phyloP scores from a whole-genome alignment of 805 yeast species.

The Kurtzmaniella cleridarum region DNA sequence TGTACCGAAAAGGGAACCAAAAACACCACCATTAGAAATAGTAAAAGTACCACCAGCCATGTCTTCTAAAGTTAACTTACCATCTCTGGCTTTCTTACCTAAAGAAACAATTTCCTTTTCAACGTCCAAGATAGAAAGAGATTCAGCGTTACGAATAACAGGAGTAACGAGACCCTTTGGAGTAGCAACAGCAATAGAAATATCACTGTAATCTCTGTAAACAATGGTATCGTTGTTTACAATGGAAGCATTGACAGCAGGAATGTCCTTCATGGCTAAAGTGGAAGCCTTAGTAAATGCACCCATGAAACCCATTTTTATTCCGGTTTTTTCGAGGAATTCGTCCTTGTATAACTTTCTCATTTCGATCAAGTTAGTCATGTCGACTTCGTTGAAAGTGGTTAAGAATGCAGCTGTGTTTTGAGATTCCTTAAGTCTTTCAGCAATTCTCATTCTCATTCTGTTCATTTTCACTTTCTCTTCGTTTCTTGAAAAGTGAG shows the following conservation, averaged over 20 bases:
- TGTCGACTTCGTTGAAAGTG: conserved; percentile 97
- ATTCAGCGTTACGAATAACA: conserved; percentile 94
- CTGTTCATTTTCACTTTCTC: conserved; percentile 97
- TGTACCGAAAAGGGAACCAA: conserved; percentile 96
- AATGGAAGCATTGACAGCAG: conserved; percentile 92
- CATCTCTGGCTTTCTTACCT: conserved; percentile 94
- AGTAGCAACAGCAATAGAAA: conserved; percentile 96
- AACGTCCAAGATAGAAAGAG: conserved; percentile 78
- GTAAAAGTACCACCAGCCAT: conserved; percentile 99
- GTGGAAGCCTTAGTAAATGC: conserved; percentile 91
- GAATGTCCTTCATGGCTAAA: conserved; percentile 89
- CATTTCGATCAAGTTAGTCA: conserved; percentile 87
- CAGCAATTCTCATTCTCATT: conserved; percentile 98
- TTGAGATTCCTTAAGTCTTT: conserved; percentile 98
- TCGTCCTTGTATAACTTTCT: conserved; percentile 97
- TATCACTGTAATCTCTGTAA: conserved; percentile 93
- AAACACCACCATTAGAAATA: conserved; percentile 98
- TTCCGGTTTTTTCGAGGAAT: conserved; percentile 85
- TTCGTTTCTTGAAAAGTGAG: conserved; percentile 72
- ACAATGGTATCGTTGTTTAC: conserved; percentile 90
- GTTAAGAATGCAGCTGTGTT: conserved; percentile 98
- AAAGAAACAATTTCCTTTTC: conserved; percentile 79
- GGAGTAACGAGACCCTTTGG: conserved; percentile 99
- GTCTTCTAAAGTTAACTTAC: conserved; percentile 93
- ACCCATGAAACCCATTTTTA: conserved; percentile 98